A percentile compares a stretch with the other conserved stretches of the same genome.
phyloP scores from a whole-genome alignment of 1,139 yeast species.

The Debaryomyces sp. region DNA sequence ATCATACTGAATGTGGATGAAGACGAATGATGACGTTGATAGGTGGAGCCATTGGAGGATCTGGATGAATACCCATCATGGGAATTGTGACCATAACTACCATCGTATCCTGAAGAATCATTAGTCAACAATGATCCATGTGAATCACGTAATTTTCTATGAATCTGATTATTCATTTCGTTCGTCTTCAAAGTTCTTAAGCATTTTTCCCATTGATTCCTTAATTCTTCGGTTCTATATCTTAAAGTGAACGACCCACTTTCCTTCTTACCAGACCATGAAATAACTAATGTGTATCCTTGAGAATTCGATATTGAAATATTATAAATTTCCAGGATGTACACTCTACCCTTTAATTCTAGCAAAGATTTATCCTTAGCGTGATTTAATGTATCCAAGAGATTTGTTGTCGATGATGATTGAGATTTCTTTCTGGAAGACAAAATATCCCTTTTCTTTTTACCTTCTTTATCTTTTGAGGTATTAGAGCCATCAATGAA shows the following conservation, averaged over 20 bases:
- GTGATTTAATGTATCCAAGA: constrained; percentile 38
- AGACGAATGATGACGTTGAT: constrained; percentile 47
- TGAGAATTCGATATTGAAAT: constrained; percentile 41
- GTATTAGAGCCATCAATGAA: constrained; percentile 51
- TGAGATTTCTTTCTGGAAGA: constrained; percentile 46
- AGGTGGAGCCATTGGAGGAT: constrained; percentile 33
- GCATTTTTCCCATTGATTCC: constrained; percentile 72
- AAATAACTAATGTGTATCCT: constrained; percentile 62
- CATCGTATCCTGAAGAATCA: constrained; percentile 28
- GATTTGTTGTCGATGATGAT: constrained; percentile 38
- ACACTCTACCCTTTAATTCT: constrained; percentile 70
- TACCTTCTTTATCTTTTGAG: constrained; percentile 28
- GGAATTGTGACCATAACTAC: constrained; percentile 18
- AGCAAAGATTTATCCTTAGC: constrained; percentile 39
- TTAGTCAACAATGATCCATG: constrained; percentile 32
- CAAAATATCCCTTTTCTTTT: constrained; percentile 38
- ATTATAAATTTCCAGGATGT: constrained; percentile 65
- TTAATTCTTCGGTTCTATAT: constrained; percentile 68
- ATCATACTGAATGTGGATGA: constrained; percentile 52
- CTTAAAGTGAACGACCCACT: constrained; percentile 73
- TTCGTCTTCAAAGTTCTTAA: constrained; percentile 46
- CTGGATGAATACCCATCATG: constrained; percentile 25
- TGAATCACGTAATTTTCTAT: constrained; percentile 43
- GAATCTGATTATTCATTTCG: constrained; percentile 47
- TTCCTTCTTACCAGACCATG: constrained; percentile 82